Percentiles rank a stretch among this genome's conserved stretches.
These are phyloP conservation scores for Dryadomyces quercus-mongolicae DNA, from an alignment of 2,329 filamentous ascomycete genomes.

Conservation along the genomic window DNA sequence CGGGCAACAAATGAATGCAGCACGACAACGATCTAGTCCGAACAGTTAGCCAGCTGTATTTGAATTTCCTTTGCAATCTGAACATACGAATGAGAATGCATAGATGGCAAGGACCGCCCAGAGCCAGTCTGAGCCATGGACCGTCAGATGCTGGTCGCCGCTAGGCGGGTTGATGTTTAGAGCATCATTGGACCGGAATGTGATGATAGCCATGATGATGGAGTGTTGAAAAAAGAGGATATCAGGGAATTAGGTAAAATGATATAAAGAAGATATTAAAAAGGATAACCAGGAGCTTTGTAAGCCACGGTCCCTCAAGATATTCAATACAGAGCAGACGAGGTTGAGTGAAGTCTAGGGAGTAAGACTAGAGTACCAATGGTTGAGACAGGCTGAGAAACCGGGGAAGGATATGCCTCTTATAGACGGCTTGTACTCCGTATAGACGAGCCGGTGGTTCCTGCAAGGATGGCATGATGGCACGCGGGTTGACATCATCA, in stretches of 20 bases:
- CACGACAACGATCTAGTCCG: constrained; percentile 22
- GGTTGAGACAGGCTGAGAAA: not conserved
- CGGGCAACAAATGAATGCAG: constrained; percentile 27
- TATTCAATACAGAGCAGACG: not conserved
- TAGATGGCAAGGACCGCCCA: constrained; percentile 40
- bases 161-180: constrained; percentile 32
- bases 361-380: not conserved
- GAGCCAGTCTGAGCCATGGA: constrained; percentile 41
- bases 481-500: not conserved
- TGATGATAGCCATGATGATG: constrained; percentile 21
- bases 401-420: not conserved
- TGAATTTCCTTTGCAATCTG: not conserved
- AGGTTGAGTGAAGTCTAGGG: not conserved
- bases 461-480: not conserved
- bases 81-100: constrained; percentile 29
- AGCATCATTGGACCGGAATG: constrained; percentile 28
- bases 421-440: not conserved
- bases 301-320: not conserved
- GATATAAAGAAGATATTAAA: too few relatives aligned
- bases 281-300: not conserved
- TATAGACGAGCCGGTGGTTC: not conserved
- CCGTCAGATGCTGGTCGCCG: constrained; percentile 27
- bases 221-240: not conserved
- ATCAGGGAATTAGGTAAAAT: not conserved
- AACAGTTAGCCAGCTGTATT: constrained; percentile 1